A percentile compares a stretch with the other conserved stretches of the same genome.
phyloP scores from a whole-genome alignment of 441 rosid genomes.

The Arabidopsis lyrata region DNA sequence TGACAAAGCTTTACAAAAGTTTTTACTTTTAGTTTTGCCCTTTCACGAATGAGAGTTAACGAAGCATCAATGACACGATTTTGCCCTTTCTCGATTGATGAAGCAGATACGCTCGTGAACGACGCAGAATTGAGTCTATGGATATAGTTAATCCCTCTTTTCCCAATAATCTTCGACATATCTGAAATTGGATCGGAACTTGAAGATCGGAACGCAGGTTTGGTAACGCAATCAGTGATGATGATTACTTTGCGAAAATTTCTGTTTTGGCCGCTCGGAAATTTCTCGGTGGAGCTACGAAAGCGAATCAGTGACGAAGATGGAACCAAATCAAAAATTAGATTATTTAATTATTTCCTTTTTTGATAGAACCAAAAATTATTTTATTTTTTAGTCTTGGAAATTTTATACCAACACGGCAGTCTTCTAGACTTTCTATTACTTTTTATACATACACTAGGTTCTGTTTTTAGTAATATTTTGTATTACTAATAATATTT shows the following conservation, averaged over 20 bases:
- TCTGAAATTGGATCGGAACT: conserved; percentile 34
- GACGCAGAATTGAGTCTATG: conserved; percentile 63
- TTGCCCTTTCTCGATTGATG: conserved; percentile 77
- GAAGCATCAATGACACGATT: conserved; percentile 93
- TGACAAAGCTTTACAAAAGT: background rate
- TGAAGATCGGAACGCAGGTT: background rate
- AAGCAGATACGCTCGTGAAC: conserved; percentile 57
- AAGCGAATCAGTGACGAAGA: too few species aligned
- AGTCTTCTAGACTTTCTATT: too few species aligned
- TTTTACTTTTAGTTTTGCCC: conserved; percentile 91
- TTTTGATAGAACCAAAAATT: too few species aligned
- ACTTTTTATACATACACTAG: too few species aligned
- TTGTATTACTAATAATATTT: too few species aligned
- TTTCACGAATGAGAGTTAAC: conserved; percentile 92
- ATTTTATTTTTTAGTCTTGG: too few species aligned
- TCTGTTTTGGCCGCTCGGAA: background rate
- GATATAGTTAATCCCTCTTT: conserved; percentile 69
- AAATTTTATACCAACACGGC: too few species aligned
- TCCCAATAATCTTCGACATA: conserved; percentile 57
- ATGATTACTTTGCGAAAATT: background rate
- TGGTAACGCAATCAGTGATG: background rate
- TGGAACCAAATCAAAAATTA: too few species aligned
- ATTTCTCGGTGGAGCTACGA: too few species aligned
- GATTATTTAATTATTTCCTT: too few species aligned
- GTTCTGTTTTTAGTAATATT: too few species aligned